A percentile compares a stretch with the other conserved stretches of the same genome.
These are phyloP conservation scores for Hypoxylon sp. DNA, from an alignment of 2,329 filamentous ascomycete genomes.

Conservation along the genomic window DNA sequence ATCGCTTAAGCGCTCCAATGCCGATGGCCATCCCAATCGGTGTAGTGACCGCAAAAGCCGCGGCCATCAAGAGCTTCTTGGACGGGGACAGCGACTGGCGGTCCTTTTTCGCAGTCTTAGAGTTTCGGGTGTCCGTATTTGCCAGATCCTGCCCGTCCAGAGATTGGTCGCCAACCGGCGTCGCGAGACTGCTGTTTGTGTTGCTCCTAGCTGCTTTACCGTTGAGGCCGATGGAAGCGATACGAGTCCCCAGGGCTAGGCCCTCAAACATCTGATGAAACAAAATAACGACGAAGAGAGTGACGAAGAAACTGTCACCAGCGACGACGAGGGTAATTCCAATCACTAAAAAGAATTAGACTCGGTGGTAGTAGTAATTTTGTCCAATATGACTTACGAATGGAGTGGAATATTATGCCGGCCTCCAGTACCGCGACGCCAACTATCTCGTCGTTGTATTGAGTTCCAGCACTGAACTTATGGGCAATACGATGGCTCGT, in stretches of 20 bases:
- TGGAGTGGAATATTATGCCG: slow-evolving; percentile 82
- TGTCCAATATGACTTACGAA: slow-evolving; percentile 64
- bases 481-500: slow-evolving; percentile 71
- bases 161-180: not conserved
- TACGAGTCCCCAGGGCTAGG: slow-evolving; percentile 79
- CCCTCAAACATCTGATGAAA: slow-evolving; percentile 87
- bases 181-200: not conserved
- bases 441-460: slow-evolving; percentile 57
- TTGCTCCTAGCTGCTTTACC: slow-evolving; percentile 21
- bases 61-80: slow-evolving; percentile 73
- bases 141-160: not conserved
- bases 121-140: not conserved
- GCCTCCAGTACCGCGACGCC: slow-evolving; percentile 79
- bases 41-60: slow-evolving; percentile 77
- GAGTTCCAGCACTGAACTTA: slow-evolving; percentile 45
- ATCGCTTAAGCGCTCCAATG: slow-evolving; percentile 76
- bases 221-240: slow-evolving; percentile 68
- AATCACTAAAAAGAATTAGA: slow-evolving; percentile 64
- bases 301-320: slow-evolving; percentile 69
- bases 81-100: slow-evolving; percentile 54
- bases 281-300: slow-evolving; percentile 76
- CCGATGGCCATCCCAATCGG: slow-evolving; percentile 82
- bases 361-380: not conserved
- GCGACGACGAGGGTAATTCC: slow-evolving; percentile 74
- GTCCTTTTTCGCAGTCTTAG: not conserved